Evolutionary conservation across 495 filamentous ascomycete species (phyloP).

Genomic region (Niebla homalea): DNA sequence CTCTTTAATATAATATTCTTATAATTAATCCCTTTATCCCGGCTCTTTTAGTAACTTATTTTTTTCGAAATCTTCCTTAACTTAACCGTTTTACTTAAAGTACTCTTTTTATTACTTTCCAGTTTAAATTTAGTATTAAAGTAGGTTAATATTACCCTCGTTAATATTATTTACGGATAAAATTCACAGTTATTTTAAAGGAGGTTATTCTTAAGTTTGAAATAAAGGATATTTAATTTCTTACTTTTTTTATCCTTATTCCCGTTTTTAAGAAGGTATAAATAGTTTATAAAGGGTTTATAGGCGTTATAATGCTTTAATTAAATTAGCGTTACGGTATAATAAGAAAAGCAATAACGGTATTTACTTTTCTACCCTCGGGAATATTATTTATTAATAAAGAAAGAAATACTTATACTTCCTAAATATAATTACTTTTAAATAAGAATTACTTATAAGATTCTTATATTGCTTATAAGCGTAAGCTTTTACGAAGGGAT

Average conservation of each 20-base stretch:
- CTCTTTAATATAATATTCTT: constrained; percentile 13
- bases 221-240: constrained; percentile 3
- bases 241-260: constrained; percentile 11
- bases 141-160: neutral
- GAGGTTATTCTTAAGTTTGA: constrained; percentile 9
- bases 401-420: constrained; percentile 2
- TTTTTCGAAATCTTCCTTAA: constrained; percentile 10
- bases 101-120: constrained; percentile 8
- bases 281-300: constrained; percentile 4
- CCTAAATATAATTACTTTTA: constrained; percentile 4
- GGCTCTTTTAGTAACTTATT: constrained; percentile 6
- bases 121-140: constrained; percentile 5
- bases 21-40: neutral
- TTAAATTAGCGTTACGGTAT: constrained; percentile 6
- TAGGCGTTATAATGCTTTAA: constrained; percentile 3
- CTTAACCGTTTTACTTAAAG: constrained; percentile 8
- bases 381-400: neutral
- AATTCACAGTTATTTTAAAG: constrained; percentile 9
- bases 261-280: constrained; percentile 9
- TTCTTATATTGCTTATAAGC: constrained; percentile 7
- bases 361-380: constrained; percentile 1
- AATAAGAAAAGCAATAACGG: neutral
- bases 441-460: constrained; percentile 7
- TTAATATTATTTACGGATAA: neutral
- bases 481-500: constrained; percentile 5